These are phyloP conservation scores for Pseudomassariella vexata DNA, from an alignment of 2,329 filamentous ascomycete species.

Conservation along the genomic window DNA sequence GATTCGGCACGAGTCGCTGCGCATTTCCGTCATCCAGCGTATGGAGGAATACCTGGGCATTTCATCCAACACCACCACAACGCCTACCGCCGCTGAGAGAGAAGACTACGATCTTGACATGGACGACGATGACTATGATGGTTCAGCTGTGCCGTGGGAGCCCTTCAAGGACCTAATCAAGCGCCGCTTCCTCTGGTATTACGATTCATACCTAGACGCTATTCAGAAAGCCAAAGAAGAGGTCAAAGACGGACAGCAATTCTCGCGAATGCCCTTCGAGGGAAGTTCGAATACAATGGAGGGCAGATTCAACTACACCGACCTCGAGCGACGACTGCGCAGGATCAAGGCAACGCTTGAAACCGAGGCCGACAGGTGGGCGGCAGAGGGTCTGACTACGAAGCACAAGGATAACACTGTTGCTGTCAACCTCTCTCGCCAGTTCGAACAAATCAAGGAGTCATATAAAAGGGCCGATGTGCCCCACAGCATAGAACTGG, in stretches of 20 bases:
- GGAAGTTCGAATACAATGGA: conserved; percentile 72
- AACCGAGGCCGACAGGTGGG: conserved; percentile 68
- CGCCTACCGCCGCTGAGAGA: conserved; percentile 22
- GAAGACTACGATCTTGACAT: conserved; percentile 42
- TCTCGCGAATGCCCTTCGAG: conserved; percentile 87
- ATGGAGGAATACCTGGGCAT: conserved; percentile 75
- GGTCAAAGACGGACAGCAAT: conserved; percentile 57
- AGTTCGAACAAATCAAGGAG: conserved; percentile 77
- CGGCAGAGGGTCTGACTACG: conserved; percentile 56
- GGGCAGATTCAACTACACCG: conserved; percentile 75
- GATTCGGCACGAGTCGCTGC: conserved; percentile 87
- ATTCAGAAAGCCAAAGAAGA: conserved; percentile 61
- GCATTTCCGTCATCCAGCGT: conserved; percentile 79
- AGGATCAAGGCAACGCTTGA: conserved; percentile 66
- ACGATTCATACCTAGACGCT: conserved; percentile 72
- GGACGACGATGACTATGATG: conserved; percentile 39
- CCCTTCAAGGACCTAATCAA: conserved; percentile 90
- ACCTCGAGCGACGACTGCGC: conserved; percentile 63
- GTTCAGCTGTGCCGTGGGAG: conserved; percentile 59
- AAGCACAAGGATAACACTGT: conserved; percentile 66
- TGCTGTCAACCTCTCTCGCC: conserved; percentile 74
- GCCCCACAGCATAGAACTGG: conserved; percentile 70
- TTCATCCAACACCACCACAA: conserved; percentile 41
- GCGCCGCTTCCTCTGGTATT: conserved; percentile 92
- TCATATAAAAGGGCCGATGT: conserved; percentile 66